Evolutionary conservation across 805 yeast genomes (phyloP), one percentile per base, ranked within the genome.

Genomic region (Lachancea sp.): DNA sequence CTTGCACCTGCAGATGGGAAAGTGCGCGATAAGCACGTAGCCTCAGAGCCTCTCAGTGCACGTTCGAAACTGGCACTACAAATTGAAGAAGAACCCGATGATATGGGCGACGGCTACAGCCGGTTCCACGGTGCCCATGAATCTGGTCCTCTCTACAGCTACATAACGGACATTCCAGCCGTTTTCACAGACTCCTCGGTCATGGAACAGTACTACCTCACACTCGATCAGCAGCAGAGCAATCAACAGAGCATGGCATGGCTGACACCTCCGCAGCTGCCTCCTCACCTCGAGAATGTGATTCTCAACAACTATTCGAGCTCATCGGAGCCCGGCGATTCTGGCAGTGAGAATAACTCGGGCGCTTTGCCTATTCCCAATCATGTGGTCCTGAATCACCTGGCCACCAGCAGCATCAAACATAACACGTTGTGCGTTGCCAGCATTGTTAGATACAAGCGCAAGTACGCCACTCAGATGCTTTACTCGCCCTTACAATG

Each of bases 341-440:
- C 49, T 12, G 50, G 49, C 26, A 57, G 56, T 41, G 89, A 85
- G 57, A 91, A 89, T 62, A 85, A 84, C 55, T 77, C 86, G 32
- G 95, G 95, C 45, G 95, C 95, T 1, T 69, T 89, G 54, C 93
- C 95, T 9, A 88, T 89, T 46, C 98, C 98, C 12, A 88, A 90
- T 60, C 97, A 90, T 62, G 98, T 90, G 46, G 95, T 90, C 19
- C 70, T 90, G 56, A 90, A 90, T 61, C 98, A 90, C 65, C 71
- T 90, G 65, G 96, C 96, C n/a, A 90, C 97, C 7, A 88, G 96
- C 10, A 82, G 93, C 52, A 90, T 90, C 57, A 88, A 90, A 60
- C 96, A 90, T 60, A 89, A 88, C 63, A 91, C 95, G 0, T 71
- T 90, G 47, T 95, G 97, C 7, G 97, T 90, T 38, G 96, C 96